Conservation (phyloP, 2,329 filamentous ascomycete species). For the Tolypocladium tundrense region DNA sequence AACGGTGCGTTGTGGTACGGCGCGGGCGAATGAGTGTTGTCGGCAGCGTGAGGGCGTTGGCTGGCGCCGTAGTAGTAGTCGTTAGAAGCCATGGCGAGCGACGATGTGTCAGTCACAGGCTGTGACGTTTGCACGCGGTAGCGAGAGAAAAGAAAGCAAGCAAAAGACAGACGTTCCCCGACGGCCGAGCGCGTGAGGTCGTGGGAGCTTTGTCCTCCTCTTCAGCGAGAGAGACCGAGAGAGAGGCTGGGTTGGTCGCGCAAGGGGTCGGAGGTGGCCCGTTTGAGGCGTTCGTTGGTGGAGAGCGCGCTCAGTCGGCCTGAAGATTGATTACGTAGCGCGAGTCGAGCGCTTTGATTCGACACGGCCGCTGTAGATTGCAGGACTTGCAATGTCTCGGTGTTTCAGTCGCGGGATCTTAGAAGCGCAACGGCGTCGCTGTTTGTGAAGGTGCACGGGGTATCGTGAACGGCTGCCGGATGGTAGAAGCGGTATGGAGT, state of each 20-base stretch:
- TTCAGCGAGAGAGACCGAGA: no score
- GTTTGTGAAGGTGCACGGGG: not conserved
- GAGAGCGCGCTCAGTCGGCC: not conserved
- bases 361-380: not conserved
- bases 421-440: not conserved
- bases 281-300: not conserved
- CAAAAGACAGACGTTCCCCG: not conserved
- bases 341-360: not conserved
- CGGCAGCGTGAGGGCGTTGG: slow-evolving; percentile 15
- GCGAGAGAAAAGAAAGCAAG: not conserved
- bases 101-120: not conserved
- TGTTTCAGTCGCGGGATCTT: not conserved
- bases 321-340: not conserved
- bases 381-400: not conserved
- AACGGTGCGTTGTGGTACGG: slow-evolving; percentile 29
- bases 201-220: not conserved
- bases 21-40: slow-evolving; percentile 19
- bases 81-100: slow-evolving; percentile 47
- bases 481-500: not conserved
- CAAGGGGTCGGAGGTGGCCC: not conserved
- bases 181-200: not conserved
- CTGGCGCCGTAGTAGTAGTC: slow-evolving; percentile 54
- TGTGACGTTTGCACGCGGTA: not conserved
- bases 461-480: not conserved
- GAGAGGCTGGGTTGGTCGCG: not conserved